Conservation (phyloP, 2,329 filamentous ascomycete species). For the Penicillium sp. region DNA sequence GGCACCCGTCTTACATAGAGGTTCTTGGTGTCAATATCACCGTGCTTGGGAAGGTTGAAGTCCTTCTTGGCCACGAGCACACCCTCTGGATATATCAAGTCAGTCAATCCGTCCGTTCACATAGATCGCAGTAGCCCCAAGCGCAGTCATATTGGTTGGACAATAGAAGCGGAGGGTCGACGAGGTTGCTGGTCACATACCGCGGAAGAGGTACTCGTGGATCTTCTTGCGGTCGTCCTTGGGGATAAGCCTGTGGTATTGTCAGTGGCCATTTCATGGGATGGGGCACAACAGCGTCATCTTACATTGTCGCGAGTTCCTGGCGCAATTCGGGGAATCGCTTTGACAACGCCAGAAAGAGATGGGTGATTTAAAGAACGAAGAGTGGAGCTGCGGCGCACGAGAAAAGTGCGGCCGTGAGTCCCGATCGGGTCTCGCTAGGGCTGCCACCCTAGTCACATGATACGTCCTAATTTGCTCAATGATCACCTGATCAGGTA, state of each 20-base stretch:
- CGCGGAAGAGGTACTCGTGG: constrained; percentile 99
- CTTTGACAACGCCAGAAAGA: constrained; percentile 46
- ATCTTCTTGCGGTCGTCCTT: constrained; percentile 99
- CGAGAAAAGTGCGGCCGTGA: constrained; percentile 40
- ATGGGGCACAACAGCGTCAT: constrained; percentile 6
- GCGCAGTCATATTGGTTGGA: constrained; percentile 2
- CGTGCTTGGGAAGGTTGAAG: constrained; percentile 97
- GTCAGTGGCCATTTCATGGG: constrained; percentile 14
- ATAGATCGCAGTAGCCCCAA: not conserved
- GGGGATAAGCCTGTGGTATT: constrained; percentile 78
- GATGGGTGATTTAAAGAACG: constrained; percentile 39
- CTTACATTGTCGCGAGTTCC: constrained; percentile 55
- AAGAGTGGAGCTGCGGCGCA: constrained; percentile 33
- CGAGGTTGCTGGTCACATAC: constrained; percentile 48
- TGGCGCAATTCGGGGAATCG: constrained; percentile 54
- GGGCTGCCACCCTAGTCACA: constrained; percentile 30
- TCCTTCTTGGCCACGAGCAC: constrained; percentile 98
- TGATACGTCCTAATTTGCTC: constrained; percentile 1
- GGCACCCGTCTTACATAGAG: constrained; percentile 77
- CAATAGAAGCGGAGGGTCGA: constrained; percentile 22
- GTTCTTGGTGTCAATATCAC: constrained; percentile 99
- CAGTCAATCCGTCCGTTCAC: constrained; percentile 16
- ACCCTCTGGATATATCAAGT: constrained; percentile 54
- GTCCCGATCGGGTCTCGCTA: constrained; percentile 27
- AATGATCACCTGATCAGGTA: not conserved